Evolutionary conservation across 176 grass and related monocot genomes (phyloP), one percentile per base, ranked within the genome.

Genomic region (Oryza punctata): DNA sequence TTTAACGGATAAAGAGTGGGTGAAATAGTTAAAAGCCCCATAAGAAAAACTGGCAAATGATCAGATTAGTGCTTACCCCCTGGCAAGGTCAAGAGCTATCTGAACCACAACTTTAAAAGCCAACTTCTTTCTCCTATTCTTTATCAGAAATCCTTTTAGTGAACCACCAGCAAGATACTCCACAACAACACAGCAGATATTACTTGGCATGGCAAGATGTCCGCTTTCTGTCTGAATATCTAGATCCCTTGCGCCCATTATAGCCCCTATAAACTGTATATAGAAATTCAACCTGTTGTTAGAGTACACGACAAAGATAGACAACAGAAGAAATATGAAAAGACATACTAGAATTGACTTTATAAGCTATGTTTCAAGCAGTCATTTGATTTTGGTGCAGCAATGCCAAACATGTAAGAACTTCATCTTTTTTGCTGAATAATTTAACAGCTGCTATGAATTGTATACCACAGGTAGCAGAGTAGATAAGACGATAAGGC

Each of bases 41-140:
- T 23, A 70, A 40, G 12, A 69, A 77, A 7, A 24, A 65, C 37
- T 38, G 14, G 41, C 10, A 1, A 78, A 0, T n/a, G 18, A 52
- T 44, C 21, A 63, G 23, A 24, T 30, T 69, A 57, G 5, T 59
- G 41, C 88, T 86, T 84, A 99, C 97, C 97, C 93, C 29, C 93
- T 90, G 3, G 97, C 97, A 69, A 99, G 86, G 82, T 99, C 97
- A 74, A 99, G 88, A 78, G 88, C 68, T n/a, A 96, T 83, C 85
- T 96, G 97, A 38, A 94, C 83, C 24, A 99, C 97, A 27, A 91
- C 89, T 86, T 99, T 99, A 75, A 96, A 99, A 81, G 97, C 83
- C 66, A 99, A 40, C 73, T 99, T 99, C 80, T 76, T 95, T 87
- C 91, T 91, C 75, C 94, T 87, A 40, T 91, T 94, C 89, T 99